A percentile compares a stretch with the other conserved stretches of the same genome.
phyloP scores from a whole-genome alignment of 371 early-diverging fungal genomes.

The Mortierella sp. region DNA sequence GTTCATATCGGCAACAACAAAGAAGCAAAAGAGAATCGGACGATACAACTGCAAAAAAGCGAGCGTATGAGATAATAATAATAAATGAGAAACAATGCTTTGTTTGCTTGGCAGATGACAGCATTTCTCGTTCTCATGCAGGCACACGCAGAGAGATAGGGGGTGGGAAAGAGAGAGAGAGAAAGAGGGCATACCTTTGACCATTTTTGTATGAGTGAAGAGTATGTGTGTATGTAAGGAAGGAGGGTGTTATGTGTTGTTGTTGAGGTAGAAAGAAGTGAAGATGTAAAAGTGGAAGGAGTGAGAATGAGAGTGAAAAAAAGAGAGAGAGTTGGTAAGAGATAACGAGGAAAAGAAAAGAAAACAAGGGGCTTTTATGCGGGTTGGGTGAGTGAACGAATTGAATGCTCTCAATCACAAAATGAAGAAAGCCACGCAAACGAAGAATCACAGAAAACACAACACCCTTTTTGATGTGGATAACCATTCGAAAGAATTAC shows the following conservation, averaged over 20 bases:
- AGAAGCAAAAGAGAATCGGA: not conserved
- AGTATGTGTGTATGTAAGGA: too few species aligned
- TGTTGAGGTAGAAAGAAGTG: not conserved
- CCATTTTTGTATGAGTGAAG: constrained; percentile 29
- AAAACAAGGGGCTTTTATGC: not conserved
- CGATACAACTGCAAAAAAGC: not conserved
- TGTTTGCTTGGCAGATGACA: not conserved
- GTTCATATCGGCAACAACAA: not conserved
- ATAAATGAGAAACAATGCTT: not conserved
- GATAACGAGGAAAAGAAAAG: constrained; percentile 3
- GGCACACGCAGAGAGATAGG: not conserved
- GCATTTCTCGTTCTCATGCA: not conserved
- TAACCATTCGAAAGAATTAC: not conserved
- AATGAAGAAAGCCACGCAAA: not conserved
- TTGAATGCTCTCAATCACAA: not conserved
- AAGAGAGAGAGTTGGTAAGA: not conserved
- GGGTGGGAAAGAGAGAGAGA: not conserved
- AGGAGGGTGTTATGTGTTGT: not conserved
- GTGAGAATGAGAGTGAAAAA: not conserved
- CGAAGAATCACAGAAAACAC: not conserved
- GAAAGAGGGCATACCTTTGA: constrained; percentile 31
- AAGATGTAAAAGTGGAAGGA: not conserved
- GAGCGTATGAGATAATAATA: not conserved
- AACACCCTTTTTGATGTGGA: not conserved
- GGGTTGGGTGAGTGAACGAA: not conserved